Evolutionary conservation across 2,329 filamentous ascomycete genomes (phyloP).

Genomic region (Epichloe gansuensis): DNA sequence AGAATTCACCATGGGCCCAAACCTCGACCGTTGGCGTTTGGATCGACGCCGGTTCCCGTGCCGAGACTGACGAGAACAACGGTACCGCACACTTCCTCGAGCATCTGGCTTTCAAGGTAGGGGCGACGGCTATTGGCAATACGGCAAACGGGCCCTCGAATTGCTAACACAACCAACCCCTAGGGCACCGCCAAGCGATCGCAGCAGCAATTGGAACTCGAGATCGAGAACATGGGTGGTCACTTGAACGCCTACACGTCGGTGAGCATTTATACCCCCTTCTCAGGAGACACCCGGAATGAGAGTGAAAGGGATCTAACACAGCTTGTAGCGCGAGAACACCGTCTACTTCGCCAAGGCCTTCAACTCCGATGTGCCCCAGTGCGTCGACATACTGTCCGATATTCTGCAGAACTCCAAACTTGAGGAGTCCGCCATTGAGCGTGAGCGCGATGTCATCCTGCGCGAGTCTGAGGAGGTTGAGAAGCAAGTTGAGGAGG

Average conservation of each 20-base stretch:
- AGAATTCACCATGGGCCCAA: conserved; percentile 96
- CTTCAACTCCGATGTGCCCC: conserved; percentile 94
- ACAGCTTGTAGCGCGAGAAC: conserved; percentile 68
- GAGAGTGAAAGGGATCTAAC: conserved; percentile 15
- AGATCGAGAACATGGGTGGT: conserved; percentile 99
- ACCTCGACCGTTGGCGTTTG: conserved; percentile 97
- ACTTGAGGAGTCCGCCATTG: conserved; percentile 83
- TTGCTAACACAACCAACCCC: background rate
- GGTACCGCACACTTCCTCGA: conserved; percentile 99
- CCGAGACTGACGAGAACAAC: conserved; percentile 97
- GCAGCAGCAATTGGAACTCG: conserved; percentile 94
- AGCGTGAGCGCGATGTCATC: conserved; percentile 97
- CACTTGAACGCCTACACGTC: conserved; percentile 99
- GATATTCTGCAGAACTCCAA: conserved; percentile 99
- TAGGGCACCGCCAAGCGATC: conserved; percentile 88
- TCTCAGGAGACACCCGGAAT: conserved; percentile 10
- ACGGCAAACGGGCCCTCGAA: background rate
- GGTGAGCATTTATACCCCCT: conserved; percentile 45
- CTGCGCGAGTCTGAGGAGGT: conserved; percentile 98
- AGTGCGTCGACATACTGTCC: conserved; percentile 94
- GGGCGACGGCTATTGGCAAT: conserved; percentile 6
- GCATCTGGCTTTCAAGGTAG: conserved; percentile 98
- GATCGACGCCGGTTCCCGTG: conserved; percentile 97
- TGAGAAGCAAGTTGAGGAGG: conserved; percentile 98
- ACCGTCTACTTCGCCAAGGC: conserved; percentile 99